Evolutionary conservation across 805 yeast species (phyloP).

Genomic region (Lipomyces lipofer): DNA sequence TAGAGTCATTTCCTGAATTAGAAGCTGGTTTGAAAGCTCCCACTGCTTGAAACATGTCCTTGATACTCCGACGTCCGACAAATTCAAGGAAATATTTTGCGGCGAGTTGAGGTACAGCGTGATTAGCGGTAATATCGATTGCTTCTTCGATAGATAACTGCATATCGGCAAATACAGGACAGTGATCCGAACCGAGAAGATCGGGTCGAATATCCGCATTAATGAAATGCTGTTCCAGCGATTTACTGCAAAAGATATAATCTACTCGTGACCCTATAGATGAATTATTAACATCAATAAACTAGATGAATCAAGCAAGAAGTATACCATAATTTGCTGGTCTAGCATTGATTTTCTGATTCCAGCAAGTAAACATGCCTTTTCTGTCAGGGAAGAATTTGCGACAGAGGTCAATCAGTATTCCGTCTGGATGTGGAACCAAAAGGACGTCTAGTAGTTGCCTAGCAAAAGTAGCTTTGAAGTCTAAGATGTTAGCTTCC

Average conservation of each 20-base stretch:
- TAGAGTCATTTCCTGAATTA: too few relatives aligned
- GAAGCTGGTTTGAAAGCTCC: too few relatives aligned
- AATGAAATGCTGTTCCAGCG: slow-evolving; percentile 43
- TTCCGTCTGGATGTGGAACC: slow-evolving; percentile 16
- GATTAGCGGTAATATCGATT: background rate
- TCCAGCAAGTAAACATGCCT: slow-evolving; percentile 90
- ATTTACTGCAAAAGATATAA: slow-evolving; percentile 56
- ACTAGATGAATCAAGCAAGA: background rate
- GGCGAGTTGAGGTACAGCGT: slow-evolving; percentile 18
- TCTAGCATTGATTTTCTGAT: slow-evolving; percentile 70
- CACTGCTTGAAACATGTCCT: slow-evolving; percentile 18
- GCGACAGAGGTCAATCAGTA: slow-evolving; percentile 42
- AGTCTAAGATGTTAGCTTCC: slow-evolving; percentile 36
- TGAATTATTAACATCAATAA: background rate
- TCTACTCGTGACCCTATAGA: slow-evolving; percentile 80
- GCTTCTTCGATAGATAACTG: slow-evolving; percentile 28
- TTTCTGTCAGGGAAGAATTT: slow-evolving; percentile 54
- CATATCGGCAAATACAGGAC: slow-evolving; percentile 81
- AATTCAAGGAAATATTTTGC: slow-evolving; percentile 24
- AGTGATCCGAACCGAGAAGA: slow-evolving; percentile 88
- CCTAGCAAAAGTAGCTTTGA: slow-evolving; percentile 22
- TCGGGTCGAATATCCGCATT: slow-evolving; percentile 62
- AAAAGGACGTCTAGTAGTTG: slow-evolving; percentile 22
- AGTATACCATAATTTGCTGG: slow-evolving; percentile 58
- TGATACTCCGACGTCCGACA: slow-evolving; percentile 25